phyloP scores from a whole-genome alignment of 768 basidiomycete species.

The Lentinula guzmanii region DNA sequence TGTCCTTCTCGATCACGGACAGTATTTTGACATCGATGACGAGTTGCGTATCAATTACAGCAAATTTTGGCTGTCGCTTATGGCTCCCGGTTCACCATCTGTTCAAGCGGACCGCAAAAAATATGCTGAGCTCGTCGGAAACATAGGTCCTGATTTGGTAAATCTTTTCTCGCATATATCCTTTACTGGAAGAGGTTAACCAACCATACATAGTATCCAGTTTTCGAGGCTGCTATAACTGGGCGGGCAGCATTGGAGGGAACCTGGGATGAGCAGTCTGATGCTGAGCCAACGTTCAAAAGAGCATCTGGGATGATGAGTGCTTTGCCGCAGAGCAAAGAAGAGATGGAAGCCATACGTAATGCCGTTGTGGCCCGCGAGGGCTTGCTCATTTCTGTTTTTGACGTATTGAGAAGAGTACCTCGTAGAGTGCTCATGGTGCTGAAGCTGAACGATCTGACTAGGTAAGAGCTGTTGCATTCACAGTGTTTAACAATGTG shows the following conservation, averaged over 20 bases:
- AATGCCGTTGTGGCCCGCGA: slow-evolving; percentile 78
- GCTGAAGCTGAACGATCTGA: slow-evolving; percentile 81
- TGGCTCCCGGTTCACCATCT: slow-evolving; percentile 61
- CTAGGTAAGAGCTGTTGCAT: slow-evolving; percentile 38
- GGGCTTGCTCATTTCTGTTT: slow-evolving; percentile 78
- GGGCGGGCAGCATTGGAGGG: slow-evolving; percentile 72
- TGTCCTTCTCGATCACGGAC: slow-evolving; percentile 88
- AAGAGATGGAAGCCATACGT: slow-evolving; percentile 78
- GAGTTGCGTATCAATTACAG: slow-evolving; percentile 78
- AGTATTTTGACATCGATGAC: slow-evolving; percentile 87
- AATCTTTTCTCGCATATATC: slow-evolving; percentile 16
- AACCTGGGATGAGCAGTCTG: slow-evolving; percentile 34
- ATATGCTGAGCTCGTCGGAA: slow-evolving; percentile 88
- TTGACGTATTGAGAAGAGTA: slow-evolving; percentile 81
- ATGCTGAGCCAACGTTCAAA: slow-evolving; percentile 27
- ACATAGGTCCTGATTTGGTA: slow-evolving; percentile 83
- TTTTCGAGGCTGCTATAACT: slow-evolving; percentile 96
- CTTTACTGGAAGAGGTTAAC: not conserved
- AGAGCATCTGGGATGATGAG: slow-evolving; percentile 79
- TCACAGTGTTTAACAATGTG: not conserved
- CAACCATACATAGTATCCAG: slow-evolving; percentile 59
- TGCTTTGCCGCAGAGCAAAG: slow-evolving; percentile 61
- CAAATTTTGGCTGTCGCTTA: slow-evolving; percentile 88
- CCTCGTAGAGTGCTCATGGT: slow-evolving; percentile 83
- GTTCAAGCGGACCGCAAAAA: slow-evolving; percentile 67